These are phyloP conservation scores for Epichloe hybrida DNA, from an alignment of 2,329 filamentous ascomycete species.

Conservation along the genomic window DNA sequence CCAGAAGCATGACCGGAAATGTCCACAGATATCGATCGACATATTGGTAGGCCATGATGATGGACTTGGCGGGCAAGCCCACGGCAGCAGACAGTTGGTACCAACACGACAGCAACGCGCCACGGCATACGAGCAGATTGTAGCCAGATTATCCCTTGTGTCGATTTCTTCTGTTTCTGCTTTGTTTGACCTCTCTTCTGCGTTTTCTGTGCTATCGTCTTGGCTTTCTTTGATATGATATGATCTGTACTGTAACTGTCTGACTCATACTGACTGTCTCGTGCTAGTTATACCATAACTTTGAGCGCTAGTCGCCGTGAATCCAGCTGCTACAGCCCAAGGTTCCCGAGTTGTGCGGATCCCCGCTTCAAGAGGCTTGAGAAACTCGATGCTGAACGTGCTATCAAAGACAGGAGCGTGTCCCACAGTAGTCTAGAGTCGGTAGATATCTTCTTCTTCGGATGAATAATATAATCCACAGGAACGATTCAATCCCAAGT, in stretches of 20 bases:
- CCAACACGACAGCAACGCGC: conserved; percentile 25
- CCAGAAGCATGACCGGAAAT: background rate
- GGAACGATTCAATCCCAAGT: background rate
- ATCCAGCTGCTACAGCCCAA: conserved; percentile 33
- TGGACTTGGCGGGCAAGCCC: background rate
- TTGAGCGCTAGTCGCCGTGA: conserved; percentile 47
- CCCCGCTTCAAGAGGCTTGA: conserved; percentile 18
- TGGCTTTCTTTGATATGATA: conserved; percentile 23
- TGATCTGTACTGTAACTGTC: conserved; percentile 18
- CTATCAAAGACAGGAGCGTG: conserved; percentile 28
- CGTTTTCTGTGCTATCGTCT: conserved; percentile 57
- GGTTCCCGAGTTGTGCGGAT: conserved; percentile 26
- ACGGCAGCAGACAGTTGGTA: background rate
- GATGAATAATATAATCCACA: conserved; percentile 6
- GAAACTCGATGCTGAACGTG: conserved; percentile 25
- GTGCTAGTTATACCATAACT: conserved; percentile 55
- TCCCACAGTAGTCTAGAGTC: conserved; percentile 19
- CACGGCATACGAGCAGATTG: conserved; percentile 2
- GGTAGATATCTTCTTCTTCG: conserved; percentile 16
- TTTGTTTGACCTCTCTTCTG: conserved; percentile 7
- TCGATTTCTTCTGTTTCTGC: conserved; percentile 22
- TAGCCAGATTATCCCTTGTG: conserved; percentile 22
- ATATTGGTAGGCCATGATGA: background rate
- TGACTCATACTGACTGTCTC: conserved; percentile 21
- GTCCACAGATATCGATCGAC: background rate